Evolutionary conservation across 805 yeast genomes (phyloP), one percentile per base, ranked within the genome.

Genomic region (Blastobotrys muscicola): DNA sequence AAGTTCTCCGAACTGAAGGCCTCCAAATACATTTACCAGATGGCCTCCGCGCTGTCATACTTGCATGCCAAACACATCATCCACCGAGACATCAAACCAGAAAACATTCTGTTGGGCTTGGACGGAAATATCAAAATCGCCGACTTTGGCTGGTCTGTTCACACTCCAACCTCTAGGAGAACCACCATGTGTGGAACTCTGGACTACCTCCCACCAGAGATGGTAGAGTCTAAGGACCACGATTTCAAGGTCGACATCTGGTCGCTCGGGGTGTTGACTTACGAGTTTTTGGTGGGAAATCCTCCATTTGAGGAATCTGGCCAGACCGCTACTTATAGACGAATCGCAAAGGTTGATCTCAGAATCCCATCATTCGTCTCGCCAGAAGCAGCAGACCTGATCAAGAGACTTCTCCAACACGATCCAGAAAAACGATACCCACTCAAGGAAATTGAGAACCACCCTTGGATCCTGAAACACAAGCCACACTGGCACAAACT

Each of bases 111-210:
- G 36, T 66, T 90, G 8, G 85, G 86, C 5, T 72, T 79, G 47
- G 77, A 85, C 56, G 84, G 87, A 50, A 75, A 74, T 16, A 71
- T 90, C 43, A 90, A 89, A 59, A 71, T 90, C 33, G 82, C 95
- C 13, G 98, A 90, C 64, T 90, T 92, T 60, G 98, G 98, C 10
- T 90, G 97, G 97, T 82, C 94, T 44, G 90, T 89, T 2, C 78
- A 78, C 51, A 72, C 83, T 0, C 76, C 77, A 1, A 64, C 73
- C 0, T 64, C 70, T 32, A 73, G 75, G 49, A 67, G 96, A 55
- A 70, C 78, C 11, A 90, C 97, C 0, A 74, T 92, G 67, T 92
- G 97, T 63, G 97, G 98, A 0, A 92, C 98, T 0, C 67, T 90
- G 34, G 97, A 92, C 62, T 90, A 90, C 54, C 64, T 92, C 11